phyloP scores from a whole-genome alignment of 2,329 filamentous ascomycete genomes.

The Beauveria sp. region DNA sequence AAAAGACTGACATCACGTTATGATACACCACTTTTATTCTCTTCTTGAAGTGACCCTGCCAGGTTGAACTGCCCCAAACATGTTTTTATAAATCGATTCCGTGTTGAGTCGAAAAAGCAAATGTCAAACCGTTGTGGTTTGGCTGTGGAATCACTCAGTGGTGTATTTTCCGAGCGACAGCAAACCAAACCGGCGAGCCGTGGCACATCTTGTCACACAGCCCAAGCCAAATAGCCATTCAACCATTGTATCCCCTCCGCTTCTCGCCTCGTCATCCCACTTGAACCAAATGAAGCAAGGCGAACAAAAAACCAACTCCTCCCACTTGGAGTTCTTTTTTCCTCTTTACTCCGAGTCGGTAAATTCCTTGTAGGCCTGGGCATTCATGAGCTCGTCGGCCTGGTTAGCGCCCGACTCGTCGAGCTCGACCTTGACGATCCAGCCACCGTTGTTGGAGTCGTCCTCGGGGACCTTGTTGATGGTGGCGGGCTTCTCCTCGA shows the following conservation, averaged over 20 bases:
- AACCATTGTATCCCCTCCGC: neutral
- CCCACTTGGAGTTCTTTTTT: neutral
- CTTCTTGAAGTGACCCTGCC: conserved; percentile 12
- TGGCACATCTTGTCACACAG: neutral
- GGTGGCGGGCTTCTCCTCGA: conserved; percentile 77
- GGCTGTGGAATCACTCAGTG: neutral
- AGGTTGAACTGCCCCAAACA: conserved; percentile 18
- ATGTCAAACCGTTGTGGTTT: neutral
- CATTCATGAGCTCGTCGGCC: conserved; percentile 69
- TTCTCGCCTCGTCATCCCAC: neutral
- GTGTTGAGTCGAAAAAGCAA: conserved; percentile 11
- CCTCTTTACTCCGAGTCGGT: conserved; percentile 35
- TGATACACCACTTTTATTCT: conserved; percentile 14
- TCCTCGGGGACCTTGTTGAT: conserved; percentile 90
- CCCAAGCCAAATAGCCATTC: neutral
- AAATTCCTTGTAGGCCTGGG: conserved; percentile 69
- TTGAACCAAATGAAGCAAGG: neutral
- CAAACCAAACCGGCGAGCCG: neutral
- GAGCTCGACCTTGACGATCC: conserved; percentile 85
- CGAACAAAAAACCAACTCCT: neutral
- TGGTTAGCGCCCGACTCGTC: conserved; percentile 57
- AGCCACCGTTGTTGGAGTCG: conserved; percentile 66
- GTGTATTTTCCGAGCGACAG: neutral
- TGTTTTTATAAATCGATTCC: conserved; percentile 10
- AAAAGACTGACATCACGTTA: conserved; percentile 6